phyloP scores from a whole-genome alignment of 306 rosid genomes.

The Begonia fuchsioides region DNA sequence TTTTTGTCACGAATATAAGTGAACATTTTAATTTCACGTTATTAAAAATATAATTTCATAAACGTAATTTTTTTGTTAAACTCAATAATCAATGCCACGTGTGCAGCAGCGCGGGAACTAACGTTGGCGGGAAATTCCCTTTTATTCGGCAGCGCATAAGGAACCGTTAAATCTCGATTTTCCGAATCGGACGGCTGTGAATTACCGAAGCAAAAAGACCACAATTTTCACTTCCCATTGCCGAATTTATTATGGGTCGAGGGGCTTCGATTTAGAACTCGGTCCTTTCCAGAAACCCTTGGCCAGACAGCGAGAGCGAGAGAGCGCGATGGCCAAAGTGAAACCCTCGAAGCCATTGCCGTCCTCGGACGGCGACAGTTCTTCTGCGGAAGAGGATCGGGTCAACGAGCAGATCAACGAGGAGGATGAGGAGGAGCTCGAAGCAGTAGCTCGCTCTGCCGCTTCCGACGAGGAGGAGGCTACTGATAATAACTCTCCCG shows the following conservation, averaged over 20 bases:
- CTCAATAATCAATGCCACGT: too few species aligned
- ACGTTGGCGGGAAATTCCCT: constrained; percentile 56
- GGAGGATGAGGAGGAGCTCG: constrained; percentile 82
- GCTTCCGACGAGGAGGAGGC: constrained; percentile 47
- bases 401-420: constrained; percentile 47
- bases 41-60: too few species aligned
- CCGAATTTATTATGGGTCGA: not conserved
- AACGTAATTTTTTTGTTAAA: too few species aligned
- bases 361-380: constrained; percentile 41
- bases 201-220: not conserved
- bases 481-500: constrained; percentile 16
- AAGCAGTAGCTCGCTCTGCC: constrained; percentile 81
- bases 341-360: constrained; percentile 35
- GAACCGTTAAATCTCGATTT: constrained; percentile 22
- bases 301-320: constrained; percentile 11
- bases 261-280: constrained; percentile 11
- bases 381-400: constrained; percentile 40
- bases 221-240: not conserved
- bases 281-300: constrained; percentile 41
- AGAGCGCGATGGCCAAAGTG: constrained; percentile 34
- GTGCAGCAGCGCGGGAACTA: constrained; percentile 32
- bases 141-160: constrained; percentile 5
- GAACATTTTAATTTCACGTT: too few species aligned
- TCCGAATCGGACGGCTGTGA: constrained; percentile 28
- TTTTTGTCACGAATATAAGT: too few species aligned